These are phyloP conservation scores for Paecilomyces sp. DNA, from an alignment of 2,329 filamentous ascomycete genomes.

Conservation along the genomic window DNA sequence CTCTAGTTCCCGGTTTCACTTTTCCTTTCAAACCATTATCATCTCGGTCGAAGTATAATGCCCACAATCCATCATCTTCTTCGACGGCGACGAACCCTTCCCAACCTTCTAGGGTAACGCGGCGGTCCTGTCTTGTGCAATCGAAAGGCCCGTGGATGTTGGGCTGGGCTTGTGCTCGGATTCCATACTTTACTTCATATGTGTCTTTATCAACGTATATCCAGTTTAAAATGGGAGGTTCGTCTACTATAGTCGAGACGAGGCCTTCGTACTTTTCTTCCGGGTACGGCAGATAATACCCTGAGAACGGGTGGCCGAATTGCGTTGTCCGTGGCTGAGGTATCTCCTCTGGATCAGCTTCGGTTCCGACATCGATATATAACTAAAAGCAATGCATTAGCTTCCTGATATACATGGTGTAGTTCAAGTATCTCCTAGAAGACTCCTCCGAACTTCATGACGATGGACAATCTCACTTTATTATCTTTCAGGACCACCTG, in stretches of 20 bases:
- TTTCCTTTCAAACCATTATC: conserved; percentile 28
- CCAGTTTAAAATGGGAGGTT: conserved; percentile 56
- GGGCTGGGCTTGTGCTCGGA: conserved; percentile 57
- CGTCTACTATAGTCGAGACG: conserved; percentile 18
- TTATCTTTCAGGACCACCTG: conserved; percentile 39
- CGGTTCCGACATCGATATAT: background rate
- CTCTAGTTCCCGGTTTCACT: conserved; percentile 40
- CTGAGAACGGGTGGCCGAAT: conserved; percentile 51
- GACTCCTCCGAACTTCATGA: background rate
- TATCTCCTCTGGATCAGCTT: background rate
- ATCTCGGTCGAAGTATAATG: conserved; percentile 21
- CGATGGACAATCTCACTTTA: conserved; percentile 24
- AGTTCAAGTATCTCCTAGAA: background rate
- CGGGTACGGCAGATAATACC: conserved; percentile 51
- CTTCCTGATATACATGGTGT: background rate
- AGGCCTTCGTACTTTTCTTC: conserved; percentile 44
- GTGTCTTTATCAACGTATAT: conserved; percentile 52
- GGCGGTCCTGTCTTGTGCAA: conserved; percentile 46
- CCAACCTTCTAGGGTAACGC: conserved; percentile 39
- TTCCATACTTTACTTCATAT: conserved; percentile 49
- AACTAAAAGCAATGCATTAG: background rate
- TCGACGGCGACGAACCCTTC: conserved; percentile 42
- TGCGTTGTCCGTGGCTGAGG: conserved; percentile 1
- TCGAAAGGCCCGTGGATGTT: conserved; percentile 70
- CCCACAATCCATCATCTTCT: conserved; percentile 25